These are phyloP conservation scores for Strobilomyces echinocephalus DNA, from an alignment of 768 basidiomycete genomes.

Conservation along the genomic window DNA sequence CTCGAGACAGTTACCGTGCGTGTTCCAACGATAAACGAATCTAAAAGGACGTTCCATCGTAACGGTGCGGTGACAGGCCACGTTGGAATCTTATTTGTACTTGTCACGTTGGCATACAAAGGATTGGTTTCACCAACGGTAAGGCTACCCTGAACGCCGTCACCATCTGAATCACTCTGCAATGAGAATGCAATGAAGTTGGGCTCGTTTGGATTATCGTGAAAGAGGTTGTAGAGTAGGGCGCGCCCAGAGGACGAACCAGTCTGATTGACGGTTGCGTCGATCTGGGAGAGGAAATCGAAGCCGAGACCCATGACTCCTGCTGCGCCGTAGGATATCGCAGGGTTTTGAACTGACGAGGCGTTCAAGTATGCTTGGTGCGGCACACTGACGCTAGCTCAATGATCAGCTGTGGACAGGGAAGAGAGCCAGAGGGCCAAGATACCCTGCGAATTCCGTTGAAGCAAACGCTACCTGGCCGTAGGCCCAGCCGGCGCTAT, in stretches of 20 bases:
- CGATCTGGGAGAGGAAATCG: conserved; percentile 68
- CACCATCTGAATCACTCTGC: conserved; percentile 51
- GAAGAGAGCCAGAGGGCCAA: conserved; percentile 4
- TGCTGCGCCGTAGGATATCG: conserved; percentile 61
- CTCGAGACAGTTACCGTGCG: conserved; percentile 50
- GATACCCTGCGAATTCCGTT: conserved; percentile 68
- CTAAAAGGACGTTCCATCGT: conserved; percentile 76
- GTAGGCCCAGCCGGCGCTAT: conserved; percentile 75
- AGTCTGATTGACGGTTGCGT: conserved; percentile 53
- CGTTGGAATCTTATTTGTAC: conserved; percentile 59
- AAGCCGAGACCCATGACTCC: conserved; percentile 80
- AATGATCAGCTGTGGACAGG: conserved; percentile 6
- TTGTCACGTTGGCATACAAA: conserved; percentile 54
- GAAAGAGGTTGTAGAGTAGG: conserved; percentile 73
- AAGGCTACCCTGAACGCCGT: conserved; percentile 63
- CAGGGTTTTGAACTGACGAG: conserved; percentile 62
- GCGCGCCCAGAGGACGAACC: conserved; percentile 59
- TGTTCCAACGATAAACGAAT: conserved; percentile 60
- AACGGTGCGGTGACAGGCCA: conserved; percentile 62
- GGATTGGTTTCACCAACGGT: conserved; percentile 71
- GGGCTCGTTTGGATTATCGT: conserved; percentile 60
- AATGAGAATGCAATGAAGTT: conserved; percentile 80
- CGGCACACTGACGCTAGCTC: conserved; percentile 52
- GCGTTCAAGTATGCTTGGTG: conserved; percentile 71
- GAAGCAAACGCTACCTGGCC: conserved; percentile 60